A percentile compares a stretch with the other conserved stretches of the same genome.
Evolutionary conservation across 148 eudicot genomes (phyloP).

Genomic region (Nepenthes gracilis): DNA sequence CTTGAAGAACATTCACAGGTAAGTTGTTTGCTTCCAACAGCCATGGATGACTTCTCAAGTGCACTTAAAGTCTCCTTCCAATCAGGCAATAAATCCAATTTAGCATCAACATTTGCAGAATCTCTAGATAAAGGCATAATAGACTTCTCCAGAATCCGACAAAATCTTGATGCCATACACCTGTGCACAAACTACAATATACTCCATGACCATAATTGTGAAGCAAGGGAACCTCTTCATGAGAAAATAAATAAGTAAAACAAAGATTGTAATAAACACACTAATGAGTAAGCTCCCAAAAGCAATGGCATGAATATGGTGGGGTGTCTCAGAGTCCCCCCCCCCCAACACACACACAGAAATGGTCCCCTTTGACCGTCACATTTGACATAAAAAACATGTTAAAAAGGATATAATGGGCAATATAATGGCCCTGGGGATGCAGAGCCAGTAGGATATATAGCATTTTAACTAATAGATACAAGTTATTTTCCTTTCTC

Average conservation of each 20-base stretch:
- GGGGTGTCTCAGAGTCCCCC: no score
- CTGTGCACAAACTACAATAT: constrained; percentile 67
- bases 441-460: no score
- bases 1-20: constrained; percentile 7
- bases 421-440: no score
- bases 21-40: constrained; percentile 11
- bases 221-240: background rate
- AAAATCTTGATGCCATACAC: constrained; percentile 59
- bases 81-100: constrained; percentile 35
- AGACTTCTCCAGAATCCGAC: constrained; percentile 39
- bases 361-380: no score
- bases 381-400: no score
- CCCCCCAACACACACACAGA: no score
- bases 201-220: constrained; percentile 17
- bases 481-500: no score
- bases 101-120: constrained; percentile 18
- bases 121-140: constrained; percentile 25
- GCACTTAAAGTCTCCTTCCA: constrained; percentile 39
- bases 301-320: no score
- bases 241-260: background rate
- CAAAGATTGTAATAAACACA: background rate
- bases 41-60: constrained; percentile 24
- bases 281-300: no score
- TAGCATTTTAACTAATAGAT: no score
- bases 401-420: no score